Percentiles rank a stretch among this genome's conserved stretches.
Conservation (phyloP, 257 asterid species). For the Primulina eburnea region DNA sequence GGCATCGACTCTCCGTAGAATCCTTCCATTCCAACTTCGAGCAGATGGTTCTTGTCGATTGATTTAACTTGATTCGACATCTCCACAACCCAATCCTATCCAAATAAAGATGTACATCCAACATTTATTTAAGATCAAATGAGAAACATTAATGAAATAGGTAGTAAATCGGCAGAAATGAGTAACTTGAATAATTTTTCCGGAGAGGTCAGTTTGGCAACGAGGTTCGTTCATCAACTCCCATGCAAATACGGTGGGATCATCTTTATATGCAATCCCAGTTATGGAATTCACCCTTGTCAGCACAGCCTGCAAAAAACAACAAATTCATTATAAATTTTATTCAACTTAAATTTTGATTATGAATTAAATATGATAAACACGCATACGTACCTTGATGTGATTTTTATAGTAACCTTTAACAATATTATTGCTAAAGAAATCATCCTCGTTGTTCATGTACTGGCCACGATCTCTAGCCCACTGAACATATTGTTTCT, state of each 20-base stretch:
- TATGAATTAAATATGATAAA: no score
- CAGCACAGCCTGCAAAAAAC: slow-evolving; percentile 32
- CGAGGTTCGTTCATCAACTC: slow-evolving; percentile 58
- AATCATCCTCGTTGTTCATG: slow-evolving; percentile 42
- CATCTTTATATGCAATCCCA: slow-evolving; percentile 41
- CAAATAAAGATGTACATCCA: no score
- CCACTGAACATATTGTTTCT: slow-evolving; percentile 53
- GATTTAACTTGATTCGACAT: slow-evolving; percentile 57
- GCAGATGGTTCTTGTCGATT: slow-evolving; percentile 46
- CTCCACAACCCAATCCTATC: slow-evolving; percentile 43
- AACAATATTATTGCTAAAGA: slow-evolving; percentile 37
- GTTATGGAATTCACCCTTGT: slow-evolving; percentile 41
- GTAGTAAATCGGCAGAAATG: no score
- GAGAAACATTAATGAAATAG: no score
- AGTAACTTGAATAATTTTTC: slow-evolving; percentile 37
- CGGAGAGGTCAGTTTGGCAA: slow-evolving; percentile 42
- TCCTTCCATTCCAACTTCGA: slow-evolving; percentile 64
- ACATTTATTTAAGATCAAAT: no score
- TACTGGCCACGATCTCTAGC: slow-evolving; percentile 43
- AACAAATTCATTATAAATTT: background rate
- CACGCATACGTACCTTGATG: slow-evolving; percentile 29
- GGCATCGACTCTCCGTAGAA: slow-evolving; percentile 60
- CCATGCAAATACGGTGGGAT: slow-evolving; percentile 42
- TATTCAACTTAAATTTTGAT: no score
- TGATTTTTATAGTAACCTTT: slow-evolving; percentile 43